These are phyloP conservation scores for Voacanga thouarsii DNA, from an alignment of 257 asterid genomes.

Conservation along the genomic window DNA sequence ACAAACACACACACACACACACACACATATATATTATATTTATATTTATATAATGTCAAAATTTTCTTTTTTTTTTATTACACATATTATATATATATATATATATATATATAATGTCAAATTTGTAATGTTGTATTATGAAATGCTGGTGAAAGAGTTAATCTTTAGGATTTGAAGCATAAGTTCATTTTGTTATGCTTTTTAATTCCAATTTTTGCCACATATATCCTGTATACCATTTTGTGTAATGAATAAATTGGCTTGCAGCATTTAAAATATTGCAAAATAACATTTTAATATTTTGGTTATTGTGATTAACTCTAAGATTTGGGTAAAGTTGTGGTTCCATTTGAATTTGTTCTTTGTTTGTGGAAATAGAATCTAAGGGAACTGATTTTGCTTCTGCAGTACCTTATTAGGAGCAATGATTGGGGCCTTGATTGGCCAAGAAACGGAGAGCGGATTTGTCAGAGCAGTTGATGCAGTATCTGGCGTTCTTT, in stretches of 20 bases:
- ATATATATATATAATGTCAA: too few species aligned
- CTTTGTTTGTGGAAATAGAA: conserved; percentile 5
- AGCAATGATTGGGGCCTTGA: conserved; percentile 93
- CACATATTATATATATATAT: too few species aligned
- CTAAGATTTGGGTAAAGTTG: not conserved
- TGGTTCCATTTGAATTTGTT: conserved; percentile 6
- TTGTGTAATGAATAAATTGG: not conserved
- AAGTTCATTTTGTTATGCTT: not conserved
- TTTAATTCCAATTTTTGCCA: not conserved
- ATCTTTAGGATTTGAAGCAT: conserved; percentile 10
- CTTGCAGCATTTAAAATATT: not conserved
- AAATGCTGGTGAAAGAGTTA: not conserved
- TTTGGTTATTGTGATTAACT: not conserved
- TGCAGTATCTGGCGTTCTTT: conserved; percentile 96
- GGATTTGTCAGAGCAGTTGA: conserved; percentile 93
- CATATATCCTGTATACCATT: not conserved
- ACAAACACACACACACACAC: too few species aligned
- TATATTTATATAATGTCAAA: too few species aligned
- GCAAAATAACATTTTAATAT: too few species aligned
- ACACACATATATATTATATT: too few species aligned
- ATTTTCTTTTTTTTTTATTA: too few species aligned
- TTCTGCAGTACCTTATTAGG: conserved; percentile 79
- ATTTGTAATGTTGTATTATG: not conserved
- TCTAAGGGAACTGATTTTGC: conserved; percentile 11
- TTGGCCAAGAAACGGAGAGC: conserved; percentile 97